Evolutionary conservation across 2,329 filamentous ascomycete species (phyloP).

Genomic region (Diaporthe batatas): DNA sequence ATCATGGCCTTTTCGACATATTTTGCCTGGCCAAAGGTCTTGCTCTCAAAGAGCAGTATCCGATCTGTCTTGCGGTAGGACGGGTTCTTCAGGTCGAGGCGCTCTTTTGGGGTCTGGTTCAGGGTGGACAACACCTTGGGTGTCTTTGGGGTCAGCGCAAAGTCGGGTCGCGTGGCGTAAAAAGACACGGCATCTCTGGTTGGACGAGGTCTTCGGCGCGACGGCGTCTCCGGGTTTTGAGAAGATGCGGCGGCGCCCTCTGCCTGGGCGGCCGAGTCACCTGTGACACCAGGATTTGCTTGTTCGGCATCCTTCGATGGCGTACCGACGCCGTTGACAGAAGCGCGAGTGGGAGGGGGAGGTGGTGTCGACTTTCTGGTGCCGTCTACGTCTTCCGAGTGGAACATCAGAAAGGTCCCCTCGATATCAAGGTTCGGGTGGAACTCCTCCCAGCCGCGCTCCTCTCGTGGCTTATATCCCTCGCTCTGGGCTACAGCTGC

Average conservation of each 20-base stretch:
- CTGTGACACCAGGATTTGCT: conserved; percentile 48
- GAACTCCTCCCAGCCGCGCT: conserved; percentile 97
- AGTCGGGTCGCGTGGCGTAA: conserved; percentile 64
- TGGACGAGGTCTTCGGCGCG: conserved; percentile 60
- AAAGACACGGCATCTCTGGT: conserved; percentile 66
- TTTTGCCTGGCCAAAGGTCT: conserved; percentile 85
- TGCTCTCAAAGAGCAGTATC: conserved; percentile 86
- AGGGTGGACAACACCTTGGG: conserved; percentile 80
- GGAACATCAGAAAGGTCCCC: conserved; percentile 80
- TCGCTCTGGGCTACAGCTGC: conserved; percentile 91
- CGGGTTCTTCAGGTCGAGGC: conserved; percentile 81
- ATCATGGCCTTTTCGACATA: conserved; percentile 98
- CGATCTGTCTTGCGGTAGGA: conserved; percentile 83
- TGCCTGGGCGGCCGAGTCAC: conserved; percentile 57
- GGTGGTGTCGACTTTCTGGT: conserved; percentile 64
- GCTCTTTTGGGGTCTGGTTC: conserved; percentile 84
- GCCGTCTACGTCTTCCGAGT: conserved; percentile 88
- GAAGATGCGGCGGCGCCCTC: conserved; percentile 48
- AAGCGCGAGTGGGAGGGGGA: conserved; percentile 21
- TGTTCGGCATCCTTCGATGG: conserved; percentile 62
- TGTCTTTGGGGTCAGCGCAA: conserved; percentile 62
- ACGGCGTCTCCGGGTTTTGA: conserved; percentile 53
- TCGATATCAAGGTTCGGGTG: conserved; percentile 96
- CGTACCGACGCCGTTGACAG: conserved; percentile 57
- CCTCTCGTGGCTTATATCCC: conserved; percentile 96